These are phyloP conservation scores for Euphorbia corollata DNA, from an alignment of 441 rosid genomes.

Conservation along the genomic window DNA sequence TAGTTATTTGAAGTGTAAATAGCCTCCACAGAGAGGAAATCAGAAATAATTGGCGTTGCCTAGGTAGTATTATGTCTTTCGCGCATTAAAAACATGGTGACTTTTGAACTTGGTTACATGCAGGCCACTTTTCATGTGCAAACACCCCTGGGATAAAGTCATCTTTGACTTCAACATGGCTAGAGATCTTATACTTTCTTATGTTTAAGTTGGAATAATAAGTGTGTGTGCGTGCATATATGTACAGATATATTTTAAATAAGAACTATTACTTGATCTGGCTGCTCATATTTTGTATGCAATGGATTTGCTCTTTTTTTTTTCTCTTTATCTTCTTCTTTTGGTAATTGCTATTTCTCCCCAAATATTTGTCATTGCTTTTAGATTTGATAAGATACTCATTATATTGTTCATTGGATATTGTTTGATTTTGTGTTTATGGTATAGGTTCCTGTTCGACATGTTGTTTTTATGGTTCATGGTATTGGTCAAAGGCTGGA, in stretches of 20 bases:
- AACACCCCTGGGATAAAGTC: background rate
- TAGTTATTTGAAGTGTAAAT: background rate
- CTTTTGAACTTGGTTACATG: background rate
- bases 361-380: background rate
- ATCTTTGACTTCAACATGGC: background rate
- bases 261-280: background rate
- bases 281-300: background rate
- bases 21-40: background rate
- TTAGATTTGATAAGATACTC: background rate
- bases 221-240: background rate
- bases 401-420: conserved; percentile 1
- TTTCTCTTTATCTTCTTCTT: background rate
- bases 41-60: background rate
- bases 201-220: background rate
- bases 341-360: background rate
- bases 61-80: background rate
- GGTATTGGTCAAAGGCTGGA: conserved; percentile 98
- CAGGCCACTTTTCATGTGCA: background rate
- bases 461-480: conserved; percentile 96
- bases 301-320: background rate
- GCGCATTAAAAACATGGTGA: background rate
- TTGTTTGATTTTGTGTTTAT: conserved; percentile 12
- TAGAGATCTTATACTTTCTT: background rate
- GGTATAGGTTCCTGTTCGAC: conserved; percentile 87
- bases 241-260: background rate